Conservation (phyloP, 2,329 filamentous ascomycete species). For the Penicillium hesseltinei region DNA sequence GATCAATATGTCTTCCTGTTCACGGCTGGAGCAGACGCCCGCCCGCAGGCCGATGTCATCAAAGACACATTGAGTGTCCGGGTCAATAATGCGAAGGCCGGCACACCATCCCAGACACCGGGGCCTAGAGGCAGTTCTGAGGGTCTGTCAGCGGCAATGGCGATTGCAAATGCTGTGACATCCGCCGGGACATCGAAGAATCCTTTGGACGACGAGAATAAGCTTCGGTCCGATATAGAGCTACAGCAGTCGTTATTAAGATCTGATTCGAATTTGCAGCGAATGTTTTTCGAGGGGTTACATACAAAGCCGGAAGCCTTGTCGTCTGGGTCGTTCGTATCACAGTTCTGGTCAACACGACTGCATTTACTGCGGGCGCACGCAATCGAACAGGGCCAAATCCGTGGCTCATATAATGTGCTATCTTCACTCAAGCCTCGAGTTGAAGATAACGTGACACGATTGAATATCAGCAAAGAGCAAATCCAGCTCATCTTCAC, state of each 20-base stretch:
- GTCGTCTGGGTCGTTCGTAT: conserved; percentile 75
- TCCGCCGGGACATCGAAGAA: conserved; percentile 49
- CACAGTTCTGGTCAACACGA: conserved; percentile 92
- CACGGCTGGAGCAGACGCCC: conserved; percentile 71
- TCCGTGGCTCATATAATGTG: conserved; percentile 88
- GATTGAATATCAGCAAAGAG: conserved; percentile 82
- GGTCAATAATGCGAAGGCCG: conserved; percentile 67
- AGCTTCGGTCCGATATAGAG: conserved; percentile 72
- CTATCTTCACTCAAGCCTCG: conserved; percentile 83
- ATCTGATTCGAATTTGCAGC: conserved; percentile 69
- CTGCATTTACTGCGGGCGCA: conserved; percentile 83
- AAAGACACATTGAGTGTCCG: conserved; percentile 77
- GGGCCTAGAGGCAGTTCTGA: conserved; percentile 36
- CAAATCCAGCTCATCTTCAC: conserved; percentile 90
- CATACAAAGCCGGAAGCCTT: conserved; percentile 81
- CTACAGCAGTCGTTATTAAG: conserved; percentile 87
- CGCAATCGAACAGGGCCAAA: conserved; percentile 83
- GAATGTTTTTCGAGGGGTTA: conserved; percentile 83
- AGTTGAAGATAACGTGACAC: conserved; percentile 69
- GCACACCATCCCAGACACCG: conserved; percentile 37
- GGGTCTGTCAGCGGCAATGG: conserved; percentile 67
- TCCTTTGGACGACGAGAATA: conserved; percentile 76
- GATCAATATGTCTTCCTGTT: conserved; percentile 84
- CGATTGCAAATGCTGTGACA: conserved; percentile 69
- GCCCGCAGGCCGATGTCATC: conserved; percentile 78